Evolutionary conservation across 345 rosid species (phyloP), one percentile per base, ranked within the genome.

Genomic region (Jatropha curcas): DNA sequence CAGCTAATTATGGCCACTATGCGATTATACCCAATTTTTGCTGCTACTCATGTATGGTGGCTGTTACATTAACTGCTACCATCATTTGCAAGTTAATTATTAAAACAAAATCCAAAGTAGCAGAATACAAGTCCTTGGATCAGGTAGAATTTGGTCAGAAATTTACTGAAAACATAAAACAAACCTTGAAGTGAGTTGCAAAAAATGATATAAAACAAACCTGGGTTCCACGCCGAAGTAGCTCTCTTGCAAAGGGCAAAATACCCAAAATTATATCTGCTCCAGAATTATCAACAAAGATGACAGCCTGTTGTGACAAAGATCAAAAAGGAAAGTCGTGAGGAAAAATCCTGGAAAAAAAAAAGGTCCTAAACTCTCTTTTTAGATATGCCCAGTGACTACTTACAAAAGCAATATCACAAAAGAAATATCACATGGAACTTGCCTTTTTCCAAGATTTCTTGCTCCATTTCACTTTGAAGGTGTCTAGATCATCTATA

Each of bases 231-330:
- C 66, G 79, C 37, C 87, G 89, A 55, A 96, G 88, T 79, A 96
- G 85, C 73, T 96, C 99, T 81, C 99, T 93, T 39, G 91, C 92
- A 73, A 96, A 93, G 10, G 98, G 98, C 58, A 96, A 82, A 68
- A 96, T 89, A 67, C 99, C 99, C 87, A 93, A 81, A 79, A 96
- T 86, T 41, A 96, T 88, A 84, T 96, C 98, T 27, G 99, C 99
- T 72, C 99, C 98, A 81, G 99, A 93, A 80, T 96, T 93, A 76
- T 96, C 98, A 64, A 93, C 96, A 86, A 90, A 96, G 71, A 96
- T 96, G 78, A 91, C 80, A 61, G 88, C 97, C 99, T 95, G 92
- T 37, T 70, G 76, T 37, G 70, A 51, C 66, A 80, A 22, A 58
- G n/a, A 70, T 2, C 73, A 68, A 43, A 71, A 65, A 67, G 56